Evolutionary conservation across 2,329 filamentous ascomycete genomes (phyloP).

Genomic region (Diaporthe humulicola): DNA sequence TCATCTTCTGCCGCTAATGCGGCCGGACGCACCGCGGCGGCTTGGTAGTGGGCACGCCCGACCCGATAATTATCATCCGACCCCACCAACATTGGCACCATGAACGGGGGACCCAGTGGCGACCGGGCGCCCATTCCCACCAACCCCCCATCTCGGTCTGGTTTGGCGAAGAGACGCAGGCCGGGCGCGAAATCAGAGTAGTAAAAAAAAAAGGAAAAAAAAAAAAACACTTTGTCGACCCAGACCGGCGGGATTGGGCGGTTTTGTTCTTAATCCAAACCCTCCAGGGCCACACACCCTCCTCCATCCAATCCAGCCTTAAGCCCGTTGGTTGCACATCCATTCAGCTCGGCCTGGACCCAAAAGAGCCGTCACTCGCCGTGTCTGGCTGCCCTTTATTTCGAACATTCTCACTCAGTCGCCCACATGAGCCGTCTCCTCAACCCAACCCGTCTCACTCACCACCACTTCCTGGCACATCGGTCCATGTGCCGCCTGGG

Average conservation of each 20-base stretch:
- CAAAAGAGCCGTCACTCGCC: not conserved
- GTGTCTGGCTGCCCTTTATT: not conserved
- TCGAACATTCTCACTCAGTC: not conserved
- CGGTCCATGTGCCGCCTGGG: conserved; percentile 57
- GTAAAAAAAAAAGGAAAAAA: not conserved
- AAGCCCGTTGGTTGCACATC: not conserved
- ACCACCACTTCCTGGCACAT: conserved; percentile 51
- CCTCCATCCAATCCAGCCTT: not conserved
- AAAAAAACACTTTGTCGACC: not conserved
- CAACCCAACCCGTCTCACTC: conserved; percentile 25
- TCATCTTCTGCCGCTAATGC: conserved; percentile 41
- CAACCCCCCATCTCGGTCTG: conserved; percentile 28
- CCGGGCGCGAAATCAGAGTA: not conserved
- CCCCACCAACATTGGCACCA: conserved; percentile 35
- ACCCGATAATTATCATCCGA: conserved; percentile 17
- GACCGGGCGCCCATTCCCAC: conserved; percentile 18
- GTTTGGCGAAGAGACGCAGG: not conserved
- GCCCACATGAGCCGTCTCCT: conserved; percentile 20
- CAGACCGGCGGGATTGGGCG: conserved; percentile 5
- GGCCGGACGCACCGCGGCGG: conserved; percentile 17
- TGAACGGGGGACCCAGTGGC: conserved; percentile 35
- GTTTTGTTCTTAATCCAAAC: not conserved
- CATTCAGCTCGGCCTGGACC: not conserved
- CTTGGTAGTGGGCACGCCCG: conserved; percentile 10
- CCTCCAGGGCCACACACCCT: not conserved